Evolutionary conservation across 331 rosid species (phyloP).

Genomic region (Malus hybrid): DNA sequence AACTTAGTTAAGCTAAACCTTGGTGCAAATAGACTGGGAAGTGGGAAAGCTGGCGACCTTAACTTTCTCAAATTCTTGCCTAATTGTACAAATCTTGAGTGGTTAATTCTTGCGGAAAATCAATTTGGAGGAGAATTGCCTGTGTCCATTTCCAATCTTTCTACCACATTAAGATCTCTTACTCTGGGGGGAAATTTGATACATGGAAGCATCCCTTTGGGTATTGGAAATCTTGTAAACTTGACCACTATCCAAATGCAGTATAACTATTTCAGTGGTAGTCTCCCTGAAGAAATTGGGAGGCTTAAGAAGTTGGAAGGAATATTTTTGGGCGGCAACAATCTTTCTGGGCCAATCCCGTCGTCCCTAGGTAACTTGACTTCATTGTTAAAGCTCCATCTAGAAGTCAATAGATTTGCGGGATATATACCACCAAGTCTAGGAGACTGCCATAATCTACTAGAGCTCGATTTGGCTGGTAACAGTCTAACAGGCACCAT

Average conservation of each 20-base stretch:
- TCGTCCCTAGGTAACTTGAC: background rate
- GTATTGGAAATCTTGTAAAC: background rate
- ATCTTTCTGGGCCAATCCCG: background rate
- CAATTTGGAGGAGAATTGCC: background rate
- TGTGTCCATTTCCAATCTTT: background rate
- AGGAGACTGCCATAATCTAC: background rate
- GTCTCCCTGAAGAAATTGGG: background rate
- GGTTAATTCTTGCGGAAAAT: accelerated
- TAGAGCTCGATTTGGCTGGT: background rate
- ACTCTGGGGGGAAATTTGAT: background rate
- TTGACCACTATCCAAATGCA: background rate
- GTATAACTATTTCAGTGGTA: background rate
- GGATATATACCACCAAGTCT: background rate
- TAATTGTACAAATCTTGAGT: background rate
- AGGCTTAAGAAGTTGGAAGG: background rate
- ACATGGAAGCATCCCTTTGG: background rate
- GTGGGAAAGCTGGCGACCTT: constrained; percentile 23
- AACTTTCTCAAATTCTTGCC: constrained; percentile 8
- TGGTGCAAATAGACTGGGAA: background rate
- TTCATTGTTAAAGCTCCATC: background rate
- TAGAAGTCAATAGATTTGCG: background rate
- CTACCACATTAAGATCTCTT: background rate
- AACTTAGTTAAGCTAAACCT: constrained; percentile 6
- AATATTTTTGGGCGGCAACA: background rate
- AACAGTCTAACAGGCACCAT: background rate